phyloP scores from a whole-genome alignment of 495 filamentous ascomycete species.

The Cudoniella acicularis region DNA sequence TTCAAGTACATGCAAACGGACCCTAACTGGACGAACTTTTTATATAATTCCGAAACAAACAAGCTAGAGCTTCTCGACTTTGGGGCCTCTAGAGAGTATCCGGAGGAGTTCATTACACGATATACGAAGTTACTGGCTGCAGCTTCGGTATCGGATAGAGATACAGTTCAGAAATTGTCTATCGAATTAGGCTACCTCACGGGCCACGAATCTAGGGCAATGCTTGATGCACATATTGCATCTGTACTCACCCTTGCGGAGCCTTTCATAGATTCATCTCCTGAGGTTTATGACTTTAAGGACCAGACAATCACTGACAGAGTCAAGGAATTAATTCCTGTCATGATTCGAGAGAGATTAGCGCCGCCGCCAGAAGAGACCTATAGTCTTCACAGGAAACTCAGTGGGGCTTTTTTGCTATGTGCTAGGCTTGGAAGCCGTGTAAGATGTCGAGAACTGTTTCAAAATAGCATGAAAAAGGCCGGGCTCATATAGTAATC shows the following conservation, averaged over 20 bases:
- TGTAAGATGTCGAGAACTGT: conserved; percentile 78
- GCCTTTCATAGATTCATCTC: conserved; percentile 72
- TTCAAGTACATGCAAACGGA: conserved; percentile 99
- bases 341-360: conserved; percentile 87
- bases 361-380: conserved; percentile 96
- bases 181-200: conserved; percentile 87
- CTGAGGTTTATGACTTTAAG: conserved; percentile 84
- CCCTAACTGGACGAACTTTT: conserved; percentile 99
- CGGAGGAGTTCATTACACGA: conserved; percentile 67
- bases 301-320: conserved; percentile 95
- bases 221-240: conserved; percentile 82
- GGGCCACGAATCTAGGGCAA: conserved; percentile 73
- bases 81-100: conserved; percentile 85
- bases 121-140: conserved; percentile 78
- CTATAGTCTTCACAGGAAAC: conserved; percentile 90
- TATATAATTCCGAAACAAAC: conserved; percentile 70
- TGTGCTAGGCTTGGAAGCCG: conserved; percentile 82
- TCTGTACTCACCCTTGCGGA: conserved; percentile 87
- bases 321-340: conserved; percentile 77
- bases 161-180: conserved; percentile 62
- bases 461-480: conserved; percentile 41
- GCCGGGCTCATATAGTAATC: conserved; percentile 17
- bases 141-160: conserved; percentile 65
- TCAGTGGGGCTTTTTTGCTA: conserved; percentile 92
- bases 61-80: conserved; percentile 94